Base-by-base conservation (phyloP, 208 protist species). In the Polymyxa betae region DNA sequence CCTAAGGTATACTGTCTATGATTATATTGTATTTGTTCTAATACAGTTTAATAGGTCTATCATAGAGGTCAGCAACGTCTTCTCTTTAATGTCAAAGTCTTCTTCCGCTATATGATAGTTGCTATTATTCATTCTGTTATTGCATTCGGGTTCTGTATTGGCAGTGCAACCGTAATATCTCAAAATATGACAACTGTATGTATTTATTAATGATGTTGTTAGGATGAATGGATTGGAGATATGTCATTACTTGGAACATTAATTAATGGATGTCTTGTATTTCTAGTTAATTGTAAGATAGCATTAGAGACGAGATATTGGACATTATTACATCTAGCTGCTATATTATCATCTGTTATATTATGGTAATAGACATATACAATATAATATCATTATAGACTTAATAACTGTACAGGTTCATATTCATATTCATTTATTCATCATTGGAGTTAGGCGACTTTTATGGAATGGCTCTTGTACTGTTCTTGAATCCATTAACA, bases 281-380 rank as follows among this genome's bases (percentile, higher is more conserved):
- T 87, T 29, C 43, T 89, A 88, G 41, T 60, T 10, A 92, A 90
- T 1, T 1, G 88, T 0, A 90, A 90, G 0, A 88, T 92, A 0
- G 90, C 90, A 0, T 43, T 54, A 0, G 64, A 78, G 90, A 89
- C 46, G 24, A 0, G 16, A 0, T 87, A 91, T 54, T 91, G 90
- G 90, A 91, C 77, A 0, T 72, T 52, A 46, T 12, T 87, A 16
- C 40, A 60, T 35, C 72, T 68, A 5, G 12, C 66, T 0, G 87
- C 46, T 0, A 54, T 91, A 29, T 88, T 87, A 77, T 38, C 38
- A 0, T 88, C 68, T 29, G 88, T 91, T n/a, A n/a, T 54, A 0
- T 89, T 91, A 0, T 91, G 43, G 49, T 88, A 45, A 5, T 0
- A 43, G 0, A n/a, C n/a, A n/a, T n/a, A n/a, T n/a, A n/a, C n/a